Evolutionary conservation across 2,329 filamentous ascomycete genomes (phyloP).

Genomic region (Sporothrix inflata): DNA sequence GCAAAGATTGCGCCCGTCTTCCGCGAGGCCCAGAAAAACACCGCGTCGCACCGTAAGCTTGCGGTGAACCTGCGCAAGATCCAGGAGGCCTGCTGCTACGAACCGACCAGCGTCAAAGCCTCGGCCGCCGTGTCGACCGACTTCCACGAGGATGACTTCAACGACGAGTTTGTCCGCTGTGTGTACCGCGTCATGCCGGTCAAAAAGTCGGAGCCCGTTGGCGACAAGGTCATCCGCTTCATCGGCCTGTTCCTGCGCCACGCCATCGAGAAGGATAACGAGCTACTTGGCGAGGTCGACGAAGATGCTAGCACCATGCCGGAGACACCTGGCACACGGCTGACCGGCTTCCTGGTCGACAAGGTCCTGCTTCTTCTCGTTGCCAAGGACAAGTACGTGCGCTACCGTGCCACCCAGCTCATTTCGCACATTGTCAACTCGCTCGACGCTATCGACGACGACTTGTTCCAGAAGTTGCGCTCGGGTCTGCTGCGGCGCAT

Average conservation of each 20-base stretch:
- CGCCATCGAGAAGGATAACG: constrained; percentile 70
- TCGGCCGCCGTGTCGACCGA: constrained; percentile 56
- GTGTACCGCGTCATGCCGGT: constrained; percentile 80
- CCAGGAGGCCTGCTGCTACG: constrained; percentile 80
- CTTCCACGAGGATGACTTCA: constrained; percentile 85
- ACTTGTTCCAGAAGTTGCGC: constrained; percentile 81
- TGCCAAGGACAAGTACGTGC: constrained; percentile 89
- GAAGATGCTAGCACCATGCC: constrained; percentile 71
- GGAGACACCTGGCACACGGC: constrained; percentile 81
- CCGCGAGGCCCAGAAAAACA: constrained; percentile 83
- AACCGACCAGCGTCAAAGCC: constrained; percentile 53
- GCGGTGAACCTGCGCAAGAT: constrained; percentile 86
- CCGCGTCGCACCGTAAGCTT: constrained; percentile 86
- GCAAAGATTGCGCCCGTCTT: constrained; percentile 74
- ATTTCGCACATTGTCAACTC: constrained; percentile 91
- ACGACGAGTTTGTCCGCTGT: constrained; percentile 80
- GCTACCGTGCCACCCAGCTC: constrained; percentile 87
- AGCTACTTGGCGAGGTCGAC: constrained; percentile 66
- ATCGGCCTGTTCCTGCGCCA: constrained; percentile 83
- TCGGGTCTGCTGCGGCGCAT: constrained; percentile 81
- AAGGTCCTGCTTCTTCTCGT: constrained; percentile 74
- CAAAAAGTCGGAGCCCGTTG: constrained; percentile 88
- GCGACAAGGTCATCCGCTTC: constrained; percentile 84
- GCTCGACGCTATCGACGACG: constrained; percentile 88
- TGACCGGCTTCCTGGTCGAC: constrained; percentile 74